phyloP scores from a whole-genome alignment of 495 filamentous ascomycete genomes.

The Penicillium mononematosum region DNA sequence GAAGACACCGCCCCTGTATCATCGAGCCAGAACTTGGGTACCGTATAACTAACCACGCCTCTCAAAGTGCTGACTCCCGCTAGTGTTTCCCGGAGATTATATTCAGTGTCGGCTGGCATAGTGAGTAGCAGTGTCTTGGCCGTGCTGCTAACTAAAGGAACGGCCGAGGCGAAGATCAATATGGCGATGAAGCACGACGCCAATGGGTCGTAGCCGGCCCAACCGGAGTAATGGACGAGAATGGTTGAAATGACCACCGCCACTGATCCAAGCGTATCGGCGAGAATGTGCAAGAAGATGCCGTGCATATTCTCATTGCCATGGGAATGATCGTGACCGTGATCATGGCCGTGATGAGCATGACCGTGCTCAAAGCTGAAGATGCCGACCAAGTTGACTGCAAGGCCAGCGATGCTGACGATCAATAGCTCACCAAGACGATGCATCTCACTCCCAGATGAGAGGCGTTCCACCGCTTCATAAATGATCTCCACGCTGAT shows the following conservation, averaged over 20 bases:
- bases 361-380: constrained; percentile 77
- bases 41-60: constrained; percentile 82
- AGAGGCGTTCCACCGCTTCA: constrained; percentile 84
- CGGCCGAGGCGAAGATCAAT: constrained; percentile 83
- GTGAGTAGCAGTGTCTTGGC: constrained; percentile 80
- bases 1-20: constrained; percentile 52
- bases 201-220: constrained; percentile 93
- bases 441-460: constrained; percentile 76
- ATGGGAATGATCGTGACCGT: constrained; percentile 68
- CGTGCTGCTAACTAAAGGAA: constrained; percentile 82
- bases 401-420: constrained; percentile 78
- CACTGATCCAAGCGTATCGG: constrained; percentile 90
- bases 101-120: constrained; percentile 82
- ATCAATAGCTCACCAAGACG: constrained; percentile 82
- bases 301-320: constrained; percentile 98
- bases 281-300: constrained; percentile 95
- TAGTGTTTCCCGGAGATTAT: constrained; percentile 79
- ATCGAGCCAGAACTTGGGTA: constrained; percentile 92
- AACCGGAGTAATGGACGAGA: constrained; percentile 79
- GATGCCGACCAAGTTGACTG: constrained; percentile 91
- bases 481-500: constrained; percentile 97
- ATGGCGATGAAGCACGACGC: constrained; percentile 93
- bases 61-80: constrained; percentile 77
- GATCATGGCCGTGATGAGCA: constrained; percentile 55
- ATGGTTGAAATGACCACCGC: constrained; percentile 92